Evolutionary conservation across 805 yeast species (phyloP).

Genomic region (Grigorovia jiainica): DNA sequence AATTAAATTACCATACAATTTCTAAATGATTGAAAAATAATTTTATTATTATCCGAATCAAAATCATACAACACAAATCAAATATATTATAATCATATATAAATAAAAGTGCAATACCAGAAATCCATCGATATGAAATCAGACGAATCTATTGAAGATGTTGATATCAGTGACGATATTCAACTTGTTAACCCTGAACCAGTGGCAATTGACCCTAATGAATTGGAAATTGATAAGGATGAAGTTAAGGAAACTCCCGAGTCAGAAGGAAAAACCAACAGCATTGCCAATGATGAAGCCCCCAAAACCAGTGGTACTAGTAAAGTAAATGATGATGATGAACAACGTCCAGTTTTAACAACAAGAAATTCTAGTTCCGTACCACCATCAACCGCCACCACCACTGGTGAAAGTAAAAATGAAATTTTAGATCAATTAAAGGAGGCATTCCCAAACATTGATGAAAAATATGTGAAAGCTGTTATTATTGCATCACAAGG

Average conservation of each 20-base stretch:
- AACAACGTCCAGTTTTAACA: conserved; percentile 20
- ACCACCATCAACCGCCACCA: neutral
- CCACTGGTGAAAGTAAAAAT: conserved; percentile 9
- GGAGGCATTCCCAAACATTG: conserved; percentile 81
- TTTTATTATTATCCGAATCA: too few relatives aligned
- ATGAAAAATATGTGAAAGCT: conserved; percentile 62
- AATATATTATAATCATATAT: too few relatives aligned
- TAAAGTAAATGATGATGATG: conserved; percentile 6
- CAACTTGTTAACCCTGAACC: conserved; percentile 7
- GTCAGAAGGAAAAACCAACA: conserved; percentile 1
- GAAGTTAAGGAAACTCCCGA: neutral
- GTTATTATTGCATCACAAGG: conserved; percentile 82
- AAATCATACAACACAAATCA: too few relatives aligned
- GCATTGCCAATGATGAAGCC: neutral
- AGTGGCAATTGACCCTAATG: neutral
- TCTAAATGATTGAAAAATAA: too few relatives aligned
- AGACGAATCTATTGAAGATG: conserved; percentile 3
- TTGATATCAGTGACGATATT: conserved; percentile 4
- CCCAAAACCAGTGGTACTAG: conserved; percentile 5
- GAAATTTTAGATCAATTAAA: conserved; percentile 41
- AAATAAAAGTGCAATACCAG: neutral
- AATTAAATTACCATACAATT: too few relatives aligned
- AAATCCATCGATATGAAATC: conserved; percentile 1
- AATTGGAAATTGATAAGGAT: neutral
- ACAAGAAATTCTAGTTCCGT: conserved; percentile 12